Base-by-base conservation (phyloP, 2,329 filamentous ascomycete genomes). In the Epichloe hybrida region DNA sequence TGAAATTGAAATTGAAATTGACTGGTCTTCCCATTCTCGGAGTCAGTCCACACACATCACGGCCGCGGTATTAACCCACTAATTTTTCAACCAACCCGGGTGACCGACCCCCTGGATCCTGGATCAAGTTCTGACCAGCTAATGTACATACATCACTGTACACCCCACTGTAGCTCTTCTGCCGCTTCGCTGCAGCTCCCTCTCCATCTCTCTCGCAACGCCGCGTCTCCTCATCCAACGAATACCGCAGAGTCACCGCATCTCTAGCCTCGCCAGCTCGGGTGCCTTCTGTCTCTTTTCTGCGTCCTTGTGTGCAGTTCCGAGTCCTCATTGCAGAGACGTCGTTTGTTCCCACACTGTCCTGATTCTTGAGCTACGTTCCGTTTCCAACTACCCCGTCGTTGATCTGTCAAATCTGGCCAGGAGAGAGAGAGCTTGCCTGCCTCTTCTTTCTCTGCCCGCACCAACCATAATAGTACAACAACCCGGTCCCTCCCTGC, bases 181-280 rank as follows among this genome's bases (percentile, higher is more conserved):
- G 39, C 23, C 40, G 27, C 40, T 38, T 49, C 40, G 15, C 27
- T 36, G 21, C 20, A 23, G 9, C 41, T 31, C 27, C 37, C 23
- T 31, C 36, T 23, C 38, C 38, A 17, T 11, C 21, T 27, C 44
- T 41, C 50, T 49, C 41, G 38, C 48, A 50, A 8, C 47, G 44
- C 31, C 43, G 17, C 46, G 17, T 17, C 45, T 42, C 36, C 35
- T 45, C 39, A 8, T 23, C 48, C 39, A 34, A n/a, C 51, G 39
- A 44, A 27, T 39, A 15, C 27, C 34, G 20, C 20, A 21, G 20
- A 21, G 20, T 21, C 20, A 21, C 20, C 20, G 36, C 48, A 40
- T 48, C 21, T 42, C 40, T 38, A 44, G 46, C 45, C 43, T 51
- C 37, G 46, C 40, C 48, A 50, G 52, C 39, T 40, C 21, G 34